Conservation (phyloP, 2,329 filamentous ascomycete genomes). For the Clarireedia monteithiana region DNA sequence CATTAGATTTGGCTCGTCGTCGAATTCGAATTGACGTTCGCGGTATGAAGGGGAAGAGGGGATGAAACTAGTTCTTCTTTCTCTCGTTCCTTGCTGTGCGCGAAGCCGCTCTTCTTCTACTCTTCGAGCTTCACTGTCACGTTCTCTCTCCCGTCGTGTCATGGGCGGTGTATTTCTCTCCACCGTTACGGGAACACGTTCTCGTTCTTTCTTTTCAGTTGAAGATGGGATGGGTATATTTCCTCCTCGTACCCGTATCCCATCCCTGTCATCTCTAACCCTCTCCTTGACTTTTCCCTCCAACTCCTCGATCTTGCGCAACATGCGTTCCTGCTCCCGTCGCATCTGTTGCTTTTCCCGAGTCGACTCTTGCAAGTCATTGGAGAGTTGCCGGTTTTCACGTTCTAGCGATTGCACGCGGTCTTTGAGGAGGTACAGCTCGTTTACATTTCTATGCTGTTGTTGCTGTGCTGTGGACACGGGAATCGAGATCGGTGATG, state of each 20-base stretch:
- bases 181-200: neutral
- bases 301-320: neutral
- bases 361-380: conserved; percentile 2
- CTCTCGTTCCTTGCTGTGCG: neutral
- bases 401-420: neutral
- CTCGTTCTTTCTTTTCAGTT: neutral
- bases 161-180: conserved; percentile 1
- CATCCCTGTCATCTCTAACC: neutral
- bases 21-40: neutral
- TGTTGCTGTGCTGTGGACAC: too few relatives aligned
- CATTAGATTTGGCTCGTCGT: neutral
- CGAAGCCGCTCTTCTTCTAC: neutral
- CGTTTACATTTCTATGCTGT: neutral
- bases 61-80: neutral
- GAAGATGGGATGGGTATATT: neutral
- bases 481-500: neutral
- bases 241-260: neutral
- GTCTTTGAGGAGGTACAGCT: conserved; percentile 4
- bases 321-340: neutral
- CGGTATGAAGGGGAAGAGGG: neutral
- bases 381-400: conserved; percentile 3
- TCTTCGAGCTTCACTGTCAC: neutral
- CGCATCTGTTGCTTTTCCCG: conserved; percentile 3
- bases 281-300: neutral
- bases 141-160: neutral